Evolutionary conservation across 2,329 filamentous ascomycete genomes (phyloP), one percentile per base, ranked within the genome.

Genomic region (Calonectria honghensis): DNA sequence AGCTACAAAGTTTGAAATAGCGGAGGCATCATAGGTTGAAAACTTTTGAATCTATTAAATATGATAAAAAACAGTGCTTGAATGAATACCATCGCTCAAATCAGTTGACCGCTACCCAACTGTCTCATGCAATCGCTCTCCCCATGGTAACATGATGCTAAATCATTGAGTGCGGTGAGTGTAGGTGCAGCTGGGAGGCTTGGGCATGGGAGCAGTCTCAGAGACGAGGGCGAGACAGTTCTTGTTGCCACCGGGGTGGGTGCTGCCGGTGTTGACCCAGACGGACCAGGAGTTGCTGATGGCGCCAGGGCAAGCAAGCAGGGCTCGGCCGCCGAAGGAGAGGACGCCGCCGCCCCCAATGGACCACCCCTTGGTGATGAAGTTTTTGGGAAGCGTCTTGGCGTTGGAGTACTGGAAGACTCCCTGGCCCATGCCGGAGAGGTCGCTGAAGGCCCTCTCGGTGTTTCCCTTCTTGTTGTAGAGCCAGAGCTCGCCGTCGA

Each of bases 281-380:
- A 52, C 27, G 27, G 50, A 52, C 50, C 50, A 52, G 13, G 50
- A 52, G 50, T 52, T 52, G 50, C 50, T 52, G 50, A 52, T 52
- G 50, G 50, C 24, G 50, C 27, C 27, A 31, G 50, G 50, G 27
- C 50, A 52, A 29, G 50, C 50, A 16, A 31, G 24, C 18, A 52
- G 50, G 16, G 50, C 13, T 16, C 24, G 24, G 14, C 50, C 50
- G 7, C 14, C 14, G 14, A 52, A 31, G n/a, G 50, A 16, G 27
- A 52, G 24, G 27, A 9, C 10, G 1, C 27, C 27, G 9, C 27
- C 27, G 27, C 31, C 31, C 24, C 29, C 50, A 7, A 52, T 31
- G 50, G 50, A 2, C 50, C 50, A 52, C 4, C 50, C 50, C 50
- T 52, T 52, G 50, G 50, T 52, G 13, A 52, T 13, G 24, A 27